Evolutionary conservation across 1,284 basidiomycete species (phyloP), one percentile per base, ranked within the genome.

Genomic region (Papiliotrema fonsecae): DNA sequence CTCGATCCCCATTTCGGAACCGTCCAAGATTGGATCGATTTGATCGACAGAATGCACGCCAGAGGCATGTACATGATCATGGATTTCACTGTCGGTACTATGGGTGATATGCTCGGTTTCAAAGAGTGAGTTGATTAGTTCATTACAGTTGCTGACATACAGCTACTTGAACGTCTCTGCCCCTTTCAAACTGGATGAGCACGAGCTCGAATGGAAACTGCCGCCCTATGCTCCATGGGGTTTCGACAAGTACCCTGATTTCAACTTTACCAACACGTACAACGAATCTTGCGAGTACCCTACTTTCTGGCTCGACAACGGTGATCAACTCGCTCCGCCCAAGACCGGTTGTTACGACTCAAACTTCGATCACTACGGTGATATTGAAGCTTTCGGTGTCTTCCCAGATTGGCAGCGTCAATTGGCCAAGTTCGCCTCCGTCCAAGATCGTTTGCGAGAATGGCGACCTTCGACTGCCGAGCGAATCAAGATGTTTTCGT

Each of bases 331-430:
- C 56, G 72, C 80, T 38, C 71, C 84, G 9, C 75, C 78, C 49
- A 65, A 74, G 25, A 76, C 79, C 34, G 88, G 89, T 22, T 94
- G 90, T 69, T 77, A 83, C 58, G 72, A 76, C 25, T 88, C 86
- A 25, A 87, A 91, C 55, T 92, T 93, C 61, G 90, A 94, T 72
- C 88, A 92, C 56, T 94, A 87, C 61, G 90, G 90, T 55, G 90
- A 94, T 74, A 87, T 89, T 80, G 90, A 93, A 71, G 90, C 90
- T 54, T 94, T 94, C 69, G 90, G 90, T 84, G 88, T 93, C 31
- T 88, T 91, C 67, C 73, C 74, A 35, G 75, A 76, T 63, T 76
- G 75, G 87, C 81, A 93, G 65, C 89, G 90, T 80, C 87, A 94
- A 70, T 76, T 94, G 25, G 82, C 88, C 60, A 94, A 94, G 71